Evolutionary conservation across 768 basidiomycete species (phyloP), one percentile per base, ranked within the genome.

Genomic region (Tricholoma hemisulphureum): DNA sequence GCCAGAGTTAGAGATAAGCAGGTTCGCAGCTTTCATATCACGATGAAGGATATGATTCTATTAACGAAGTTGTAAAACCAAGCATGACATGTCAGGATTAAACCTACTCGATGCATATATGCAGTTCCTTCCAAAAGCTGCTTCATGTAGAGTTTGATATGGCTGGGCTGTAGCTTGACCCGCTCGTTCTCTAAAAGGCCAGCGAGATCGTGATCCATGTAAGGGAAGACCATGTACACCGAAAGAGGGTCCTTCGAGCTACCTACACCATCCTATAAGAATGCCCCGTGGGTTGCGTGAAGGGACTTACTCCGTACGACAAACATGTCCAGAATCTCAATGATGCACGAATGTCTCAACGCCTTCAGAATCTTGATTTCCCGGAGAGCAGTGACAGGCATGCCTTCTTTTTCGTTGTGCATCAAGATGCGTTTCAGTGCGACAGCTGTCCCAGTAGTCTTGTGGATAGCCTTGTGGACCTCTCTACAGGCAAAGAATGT

Each of bases 201-300:
- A 2, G 96, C 94, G 10, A 99, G 84, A 73, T 99, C 97, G 66
- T 99, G 96, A 66, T 98, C 97, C 97, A 98, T 98, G 74, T 98
- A 99, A 0, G 97, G 97, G 67, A 98, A 99, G 39, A 98, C 96
- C 94, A 98, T 97, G 74, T 92, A 97, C 13, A 98, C 92, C 4
- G 91, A 92, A 54, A 93, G 75, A 23, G 89, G 85, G 46, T 87
- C 85, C 60, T 83, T 85, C 10, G 80, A 83, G 58, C 79, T 88
- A 68, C 88, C 87, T 88, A 60, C 43, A 14, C 29, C 26, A 18
- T 31, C 21, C 18, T 37, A 23, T 55, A 48, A 21, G 39, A 39
- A 28, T 26, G 37, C 35, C 56, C 51, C 24, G 16, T 28, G 43
- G 34, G 18, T 4, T 21, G 7, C 11, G 49, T 1, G 53, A 45